Evolutionary conservation across 2,329 filamentous ascomycete genomes (phyloP).

Genomic region (Cladobotryum protrusum): DNA sequence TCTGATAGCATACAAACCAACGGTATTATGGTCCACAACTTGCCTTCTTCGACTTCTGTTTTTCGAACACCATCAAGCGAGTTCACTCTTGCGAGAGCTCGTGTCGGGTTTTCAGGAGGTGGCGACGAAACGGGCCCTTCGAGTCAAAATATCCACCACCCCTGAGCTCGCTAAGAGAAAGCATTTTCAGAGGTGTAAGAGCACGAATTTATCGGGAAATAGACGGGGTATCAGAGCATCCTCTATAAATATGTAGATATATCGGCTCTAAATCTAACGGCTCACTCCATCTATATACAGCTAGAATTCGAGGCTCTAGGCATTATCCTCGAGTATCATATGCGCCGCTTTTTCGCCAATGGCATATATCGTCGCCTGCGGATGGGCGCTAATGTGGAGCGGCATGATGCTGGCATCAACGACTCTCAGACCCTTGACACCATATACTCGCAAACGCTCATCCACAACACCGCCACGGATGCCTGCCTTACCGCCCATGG

Average conservation of each 20-base stretch:
- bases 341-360: slow-evolving; percentile 28
- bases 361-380: slow-evolving; percentile 24
- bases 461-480: slow-evolving; percentile 25
- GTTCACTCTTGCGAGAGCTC: neutral
- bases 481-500: slow-evolving; percentile 25
- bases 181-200: too few relatives aligned
- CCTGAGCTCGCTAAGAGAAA: too few relatives aligned
- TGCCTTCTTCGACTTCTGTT: slow-evolving; percentile 11
- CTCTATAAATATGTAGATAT: too few relatives aligned
- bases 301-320: neutral
- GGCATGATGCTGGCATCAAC: slow-evolving; percentile 23
- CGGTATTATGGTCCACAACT: slow-evolving; percentile 8
- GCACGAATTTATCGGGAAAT: too few relatives aligned
- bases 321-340: slow-evolving; percentile 23
- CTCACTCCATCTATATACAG: too few relatives aligned
- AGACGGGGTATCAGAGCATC: too few relatives aligned
- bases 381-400: slow-evolving; percentile 21
- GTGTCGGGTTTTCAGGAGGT: slow-evolving; percentile 1
- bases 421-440: slow-evolving; percentile 17
- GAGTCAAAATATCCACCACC: too few relatives aligned
- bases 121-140: neutral
- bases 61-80: slow-evolving; percentile 12
- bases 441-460: slow-evolving; percentile 20
- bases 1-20: neutral
- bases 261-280: too few relatives aligned